Evolutionary conservation across 2,329 filamentous ascomycete species (phyloP), one percentile per base, ranked within the genome.

Genomic region (Talaromyces pinophilus): DNA sequence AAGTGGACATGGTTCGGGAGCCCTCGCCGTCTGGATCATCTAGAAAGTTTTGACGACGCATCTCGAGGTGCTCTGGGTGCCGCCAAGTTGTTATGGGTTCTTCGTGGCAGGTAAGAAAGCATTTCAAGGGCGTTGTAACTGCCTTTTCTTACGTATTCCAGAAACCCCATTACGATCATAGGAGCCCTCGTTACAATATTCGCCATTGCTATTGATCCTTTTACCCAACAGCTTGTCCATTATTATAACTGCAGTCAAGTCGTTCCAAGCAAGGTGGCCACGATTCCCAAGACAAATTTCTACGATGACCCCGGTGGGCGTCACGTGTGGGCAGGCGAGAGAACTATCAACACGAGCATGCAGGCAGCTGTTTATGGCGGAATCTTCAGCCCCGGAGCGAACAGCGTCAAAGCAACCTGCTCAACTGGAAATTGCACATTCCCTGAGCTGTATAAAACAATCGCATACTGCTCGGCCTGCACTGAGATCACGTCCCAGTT

Each of bases 121-220:
- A 48, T 10, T 48, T 22, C 19, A 48, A 22, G 7, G 11, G 44
- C n/a, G 19, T 19, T 8, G 7, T 19, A 10, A 22, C 44, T 48
- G 8, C 44, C 44, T 22, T 11, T 19, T 22, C 44, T 48, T 48
- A 48, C 19, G n/a, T 48, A 10, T 48, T 22, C 10, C 44, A 48
- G 44, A 48, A 48, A 48, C 19, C 44, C 15, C 44, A 15, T 48
- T 22, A 15, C 44, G n/a, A 22, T 22, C 19, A 48, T 48, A 48
- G 44, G 44, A 48, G 44, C 44, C 22, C 19, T 48, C 22, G 44
- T 48, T 22, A 48, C 44, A 48, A 48, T 48, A 19, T 22, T 48
- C 15, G 44, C 44, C 44, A 48, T 48, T 48, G 44, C 44, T 22
- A 48, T 48, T 48, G 44, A 48, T 48, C 44, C 44, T 48, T 48